Evolutionary conservation across 805 yeast species (phyloP), one percentile per base, ranked within the genome.

Genomic region (Suhomyces faveliae): DNA sequence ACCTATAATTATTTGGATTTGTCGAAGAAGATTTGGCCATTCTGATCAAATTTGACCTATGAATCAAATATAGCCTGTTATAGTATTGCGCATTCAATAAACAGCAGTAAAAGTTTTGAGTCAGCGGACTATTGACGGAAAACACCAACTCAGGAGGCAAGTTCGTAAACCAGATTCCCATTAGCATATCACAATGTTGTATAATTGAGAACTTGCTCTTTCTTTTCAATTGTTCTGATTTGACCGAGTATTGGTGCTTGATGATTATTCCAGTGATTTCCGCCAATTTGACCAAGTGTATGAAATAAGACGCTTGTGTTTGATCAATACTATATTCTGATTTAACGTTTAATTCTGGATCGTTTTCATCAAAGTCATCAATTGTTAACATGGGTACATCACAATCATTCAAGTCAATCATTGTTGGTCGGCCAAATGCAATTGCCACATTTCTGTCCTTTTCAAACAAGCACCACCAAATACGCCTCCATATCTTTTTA

Each of bases 401-500:
- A 58, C 87, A 81, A 59, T 87, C 92, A 42, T 81, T 85, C 51
- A 85, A 70, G 55, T 83, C 84, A 42, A 88, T 83, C 56, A 77
- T 72, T 5, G 79, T 66, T 0, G 95, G 94, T 47, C 90, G 73
- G 12, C 94, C 91, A 64, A 83, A 82, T 0, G 90, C 88, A 43
- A 85, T 76, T 2, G 90, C 82, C 8, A 83, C 80, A 35, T 79
- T 71, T 20, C 89, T 69, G 63, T 87, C 96, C 55, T 87, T 82
- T 49, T 81, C 79, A 61, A 83, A 84, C 17, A 88, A 66, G 51
- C 81, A 73, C 95, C 95, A 87, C 89, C 90, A 87, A 11, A 85
- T 72, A 38, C 90, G 70, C 54, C 84, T 76, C 76, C 85, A 81
- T 35, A 82, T 60, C 50, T 78, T 78, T 55, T 68, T 69, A 39